Conservation (phyloP, 1,284 basidiomycete genomes). For the Cerioporus squamosus region DNA sequence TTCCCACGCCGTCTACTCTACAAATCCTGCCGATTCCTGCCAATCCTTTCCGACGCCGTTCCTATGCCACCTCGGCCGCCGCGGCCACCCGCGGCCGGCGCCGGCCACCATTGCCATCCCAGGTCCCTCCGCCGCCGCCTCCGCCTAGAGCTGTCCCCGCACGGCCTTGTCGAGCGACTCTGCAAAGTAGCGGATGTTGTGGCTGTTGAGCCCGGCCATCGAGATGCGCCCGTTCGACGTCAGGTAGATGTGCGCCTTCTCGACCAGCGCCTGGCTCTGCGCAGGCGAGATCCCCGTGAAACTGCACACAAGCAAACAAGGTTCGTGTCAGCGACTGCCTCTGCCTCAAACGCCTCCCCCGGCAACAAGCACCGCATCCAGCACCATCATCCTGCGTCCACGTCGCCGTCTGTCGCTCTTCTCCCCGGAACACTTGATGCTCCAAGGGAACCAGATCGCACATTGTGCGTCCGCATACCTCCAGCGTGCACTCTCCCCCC, state of each 20-base stretch:
- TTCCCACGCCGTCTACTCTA: conserved; percentile 27
- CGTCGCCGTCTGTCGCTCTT: neutral
- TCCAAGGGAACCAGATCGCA: conserved; percentile 10
- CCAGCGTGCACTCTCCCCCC: neutral
- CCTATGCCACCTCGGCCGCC: neutral
- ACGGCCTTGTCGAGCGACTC: conserved; percentile 75
- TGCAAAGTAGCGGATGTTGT: conserved; percentile 82
- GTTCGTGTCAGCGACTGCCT: conserved; percentile 6
- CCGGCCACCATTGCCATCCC: no score
- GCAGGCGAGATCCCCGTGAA: conserved; percentile 77
- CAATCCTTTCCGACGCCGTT: neutral
- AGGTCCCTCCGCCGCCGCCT: neutral
- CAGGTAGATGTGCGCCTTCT: conserved; percentile 88
- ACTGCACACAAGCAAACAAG: conserved; percentile 43
- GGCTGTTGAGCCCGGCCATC: conserved; percentile 81
- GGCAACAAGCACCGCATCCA: conserved; percentile 10
- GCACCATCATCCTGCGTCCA: neutral
- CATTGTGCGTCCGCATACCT: conserved; percentile 1
- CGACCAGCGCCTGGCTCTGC: conserved; percentile 76
- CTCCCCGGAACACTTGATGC: conserved; percentile 8
- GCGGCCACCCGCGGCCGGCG: neutral
- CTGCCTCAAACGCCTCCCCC: conserved; percentile 14
- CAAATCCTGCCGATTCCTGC: neutral
- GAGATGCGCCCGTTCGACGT: conserved; percentile 87
- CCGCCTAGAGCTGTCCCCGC: conserved; percentile 50